Conservation (phyloP, 2,329 filamentous ascomycete species). For the Alternaria consortialis region DNA sequence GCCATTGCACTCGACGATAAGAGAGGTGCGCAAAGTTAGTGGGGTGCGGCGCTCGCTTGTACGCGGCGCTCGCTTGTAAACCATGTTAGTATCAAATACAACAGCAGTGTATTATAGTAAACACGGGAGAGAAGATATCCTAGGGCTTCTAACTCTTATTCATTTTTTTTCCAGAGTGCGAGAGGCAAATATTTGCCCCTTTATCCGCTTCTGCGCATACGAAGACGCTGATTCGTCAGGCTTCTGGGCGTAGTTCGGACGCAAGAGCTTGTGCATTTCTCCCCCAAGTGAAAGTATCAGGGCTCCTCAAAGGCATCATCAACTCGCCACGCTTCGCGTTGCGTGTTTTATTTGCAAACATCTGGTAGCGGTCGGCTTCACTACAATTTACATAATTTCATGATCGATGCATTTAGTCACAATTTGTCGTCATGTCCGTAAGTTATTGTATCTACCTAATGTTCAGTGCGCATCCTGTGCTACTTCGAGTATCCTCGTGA, state of each 20-base stretch:
- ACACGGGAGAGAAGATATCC: too few relatives aligned
- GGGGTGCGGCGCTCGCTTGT: too few relatives aligned
- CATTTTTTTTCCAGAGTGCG: not conserved
- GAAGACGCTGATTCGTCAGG: conserved; percentile 1
- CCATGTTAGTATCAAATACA: not conserved
- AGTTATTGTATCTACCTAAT: not conserved
- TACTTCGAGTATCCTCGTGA: not conserved
- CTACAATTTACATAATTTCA: not conserved
- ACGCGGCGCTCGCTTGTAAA: too few relatives aligned
- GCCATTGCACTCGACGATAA: too few relatives aligned
- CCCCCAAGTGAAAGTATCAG: not conserved
- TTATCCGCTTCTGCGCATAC: not conserved
- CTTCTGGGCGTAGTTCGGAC: not conserved
- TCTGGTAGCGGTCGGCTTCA: not conserved
- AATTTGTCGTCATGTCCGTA: not conserved
- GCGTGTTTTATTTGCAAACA: not conserved
- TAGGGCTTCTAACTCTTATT: not conserved
- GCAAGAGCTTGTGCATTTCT: not conserved
- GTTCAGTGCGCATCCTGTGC: not conserved
- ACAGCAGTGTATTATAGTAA: not conserved
- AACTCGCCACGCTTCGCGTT: not conserved
- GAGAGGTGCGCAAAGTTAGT: too few relatives aligned
- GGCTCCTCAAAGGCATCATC: not conserved
- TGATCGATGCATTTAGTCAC: not conserved
- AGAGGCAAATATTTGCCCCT: conserved; percentile 1